Conservation (phyloP, 2,329 filamentous ascomycete genomes). For the Penicillium sp. region DNA sequence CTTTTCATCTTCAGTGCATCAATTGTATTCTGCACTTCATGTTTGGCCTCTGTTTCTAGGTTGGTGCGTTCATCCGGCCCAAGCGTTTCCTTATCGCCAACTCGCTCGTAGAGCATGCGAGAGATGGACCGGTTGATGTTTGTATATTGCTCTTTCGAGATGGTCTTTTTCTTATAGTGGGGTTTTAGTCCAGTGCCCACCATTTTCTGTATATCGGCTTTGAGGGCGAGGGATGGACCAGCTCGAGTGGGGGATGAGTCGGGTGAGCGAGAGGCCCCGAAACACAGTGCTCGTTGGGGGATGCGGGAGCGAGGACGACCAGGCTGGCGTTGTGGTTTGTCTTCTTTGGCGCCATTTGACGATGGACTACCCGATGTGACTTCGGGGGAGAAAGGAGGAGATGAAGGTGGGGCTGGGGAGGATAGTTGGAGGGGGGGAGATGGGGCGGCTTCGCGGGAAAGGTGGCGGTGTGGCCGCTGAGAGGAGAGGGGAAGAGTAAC, state of each 20-base stretch:
- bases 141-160: slow-evolving; percentile 88
- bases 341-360: slow-evolving; percentile 8
- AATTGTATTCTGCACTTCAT: slow-evolving; percentile 77
- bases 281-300: slow-evolving; percentile 23
- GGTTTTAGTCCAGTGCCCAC: slow-evolving; percentile 81
- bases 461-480: slow-evolving; percentile 43
- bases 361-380: slow-evolving; percentile 63
- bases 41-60: slow-evolving; percentile 74
- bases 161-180: slow-evolving; percentile 73
- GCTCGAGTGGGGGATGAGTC: slow-evolving; percentile 69
- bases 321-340: slow-evolving; percentile 14
- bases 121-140: slow-evolving; percentile 89
- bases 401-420: slow-evolving; percentile 32
- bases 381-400: slow-evolving; percentile 62
- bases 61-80: slow-evolving; percentile 65
- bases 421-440: slow-evolving; percentile 40
- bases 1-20: slow-evolving; percentile 33
- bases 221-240: slow-evolving; percentile 74
- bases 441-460: slow-evolving; percentile 33
- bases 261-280: slow-evolving; percentile 45
- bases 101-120: slow-evolving; percentile 75
- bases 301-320: slow-evolving; percentile 26
- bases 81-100: slow-evolving; percentile 57
- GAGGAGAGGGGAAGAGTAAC: slow-evolving; percentile 41
- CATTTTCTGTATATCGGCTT: slow-evolving; percentile 84